Conservation (phyloP, 2,329 filamentous ascomycete species). For the Trichophyton benhamiae region DNA sequence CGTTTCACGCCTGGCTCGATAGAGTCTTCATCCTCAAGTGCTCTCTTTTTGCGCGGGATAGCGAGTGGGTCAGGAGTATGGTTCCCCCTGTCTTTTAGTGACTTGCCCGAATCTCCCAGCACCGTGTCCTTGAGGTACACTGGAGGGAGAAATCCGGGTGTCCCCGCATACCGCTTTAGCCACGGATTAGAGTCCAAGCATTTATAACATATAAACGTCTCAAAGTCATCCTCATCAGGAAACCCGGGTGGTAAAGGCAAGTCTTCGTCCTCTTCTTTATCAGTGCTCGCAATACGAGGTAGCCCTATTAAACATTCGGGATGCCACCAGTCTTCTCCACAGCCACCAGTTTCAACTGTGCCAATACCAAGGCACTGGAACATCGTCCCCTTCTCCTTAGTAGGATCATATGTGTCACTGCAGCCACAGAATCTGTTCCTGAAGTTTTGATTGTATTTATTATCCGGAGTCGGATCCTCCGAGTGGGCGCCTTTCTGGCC, state of each 20-base stretch:
- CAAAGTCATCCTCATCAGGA: slow-evolving; percentile 77
- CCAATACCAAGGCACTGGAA: slow-evolving; percentile 89
- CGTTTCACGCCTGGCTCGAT: slow-evolving; percentile 38
- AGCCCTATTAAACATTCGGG: slow-evolving; percentile 80
- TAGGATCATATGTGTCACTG: slow-evolving; percentile 72
- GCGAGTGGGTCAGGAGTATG: slow-evolving; percentile 13
- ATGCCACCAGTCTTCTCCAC: slow-evolving; percentile 97
- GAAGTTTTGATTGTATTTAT: slow-evolving; percentile 95
- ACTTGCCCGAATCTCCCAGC: not conserved
- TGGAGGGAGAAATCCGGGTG: slow-evolving; percentile 64
- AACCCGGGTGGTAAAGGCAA: slow-evolving; percentile 71
- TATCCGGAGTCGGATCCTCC: slow-evolving; percentile 55
- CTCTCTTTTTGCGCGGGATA: slow-evolving; percentile 49
- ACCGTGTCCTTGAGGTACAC: slow-evolving; percentile 39
- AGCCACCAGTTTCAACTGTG: slow-evolving; percentile 67
- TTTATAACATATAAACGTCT: slow-evolving; percentile 85
- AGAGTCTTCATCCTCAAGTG: slow-evolving; percentile 42
- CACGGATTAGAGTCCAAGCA: slow-evolving; percentile 79
- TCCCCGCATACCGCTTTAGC: slow-evolving; percentile 78
- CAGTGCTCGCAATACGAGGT: slow-evolving; percentile 38
- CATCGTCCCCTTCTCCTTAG: slow-evolving; percentile 91
- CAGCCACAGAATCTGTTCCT: slow-evolving; percentile 86
- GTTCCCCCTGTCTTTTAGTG: not conserved
- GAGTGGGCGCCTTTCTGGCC: slow-evolving; percentile 69
- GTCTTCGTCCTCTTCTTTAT: slow-evolving; percentile 39